Evolutionary conservation across 495 filamentous ascomycete genomes (phyloP), one percentile per base, ranked within the genome.

Genomic region (Arthonia radiata): DNA sequence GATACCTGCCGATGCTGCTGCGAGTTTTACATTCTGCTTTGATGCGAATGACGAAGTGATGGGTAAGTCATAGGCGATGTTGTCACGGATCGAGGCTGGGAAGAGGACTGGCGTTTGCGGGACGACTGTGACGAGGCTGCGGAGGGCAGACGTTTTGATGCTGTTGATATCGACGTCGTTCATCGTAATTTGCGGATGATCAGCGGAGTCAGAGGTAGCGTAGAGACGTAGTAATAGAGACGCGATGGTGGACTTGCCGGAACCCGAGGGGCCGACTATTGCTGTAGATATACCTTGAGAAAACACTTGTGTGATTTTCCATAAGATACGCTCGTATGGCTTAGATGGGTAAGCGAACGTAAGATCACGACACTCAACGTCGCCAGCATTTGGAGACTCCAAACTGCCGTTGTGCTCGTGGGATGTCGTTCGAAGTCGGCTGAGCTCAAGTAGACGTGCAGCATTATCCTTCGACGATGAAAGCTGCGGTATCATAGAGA

Each of bases 171-270:
- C 57, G 5, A 50, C 35, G 1, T 44, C 52, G 14, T 54, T 56
- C 31, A 80, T 60, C 16, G 59, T 63, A 2, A 93, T 35, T 5
- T 36, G 35, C 18, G 1, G 34, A 42, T 13, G 19, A 41, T 32
- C 1, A 44, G 47, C 13, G 42, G 32, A 32, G 43, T 1, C 57
- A 19, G 41, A 48, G 3, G 50, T 47, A 13, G 47, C 38, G 37
- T 77, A 77, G 11, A 81, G 56, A 2, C 63, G 57, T 1, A 86
- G 47, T 0, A 94, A 56, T 0, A 97, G 49, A 0, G 69, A 67
- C 1, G 69, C 63, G 23, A 93, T 61, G 1, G 89, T 94, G 9
- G 70, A 80, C 51, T 97, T 97, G 0, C 86, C 83, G 14, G 65
- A 74, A 0, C 89, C 89, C 0, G 81, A 92, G 3, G 61, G 44